Evolutionary conservation across 2,329 filamentous ascomycete genomes (phyloP).

Genomic region (Alternaria tenuissima): DNA sequence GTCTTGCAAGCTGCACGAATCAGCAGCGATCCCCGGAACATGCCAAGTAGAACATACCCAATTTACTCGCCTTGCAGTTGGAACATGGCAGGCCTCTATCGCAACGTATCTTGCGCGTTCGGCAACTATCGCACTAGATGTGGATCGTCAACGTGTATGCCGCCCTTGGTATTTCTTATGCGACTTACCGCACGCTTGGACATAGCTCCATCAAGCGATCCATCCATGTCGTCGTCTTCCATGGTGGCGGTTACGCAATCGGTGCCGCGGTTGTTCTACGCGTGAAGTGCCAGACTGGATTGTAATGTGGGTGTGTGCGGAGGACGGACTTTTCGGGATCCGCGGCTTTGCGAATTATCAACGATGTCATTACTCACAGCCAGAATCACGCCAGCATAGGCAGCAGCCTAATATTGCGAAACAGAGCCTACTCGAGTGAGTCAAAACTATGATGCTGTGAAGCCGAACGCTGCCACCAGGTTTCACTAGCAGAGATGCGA

Average conservation of each 20-base stretch:
- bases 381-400: not conserved
- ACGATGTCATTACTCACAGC: slow-evolving; percentile 25
- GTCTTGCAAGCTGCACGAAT: slow-evolving; percentile 42
- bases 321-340: slow-evolving; percentile 25
- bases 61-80: slow-evolving; percentile 48
- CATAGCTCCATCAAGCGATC: slow-evolving; percentile 34
- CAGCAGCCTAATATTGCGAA: not conserved
- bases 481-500: not conserved
- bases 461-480: not conserved
- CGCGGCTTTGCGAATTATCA: slow-evolving; percentile 14
- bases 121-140: slow-evolving; percentile 46
- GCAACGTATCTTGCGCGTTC: slow-evolving; percentile 48
- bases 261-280: slow-evolving; percentile 20
- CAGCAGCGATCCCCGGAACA: slow-evolving; percentile 7
- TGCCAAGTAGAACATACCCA: slow-evolving; percentile 33
- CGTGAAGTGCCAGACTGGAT: slow-evolving; percentile 24
- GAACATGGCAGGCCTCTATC: slow-evolving; percentile 47
- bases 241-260: slow-evolving; percentile 29
- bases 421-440: not conserved
- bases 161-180: not conserved
- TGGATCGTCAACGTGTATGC: slow-evolving; percentile 10
- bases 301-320: slow-evolving; percentile 18
- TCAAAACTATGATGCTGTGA: not conserved
- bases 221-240: slow-evolving; percentile 44
- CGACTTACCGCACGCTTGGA: slow-evolving; percentile 42